Evolutionary conservation across 345 rosid genomes (phyloP).

Genomic region (Rhodamnia argentea): DNA sequence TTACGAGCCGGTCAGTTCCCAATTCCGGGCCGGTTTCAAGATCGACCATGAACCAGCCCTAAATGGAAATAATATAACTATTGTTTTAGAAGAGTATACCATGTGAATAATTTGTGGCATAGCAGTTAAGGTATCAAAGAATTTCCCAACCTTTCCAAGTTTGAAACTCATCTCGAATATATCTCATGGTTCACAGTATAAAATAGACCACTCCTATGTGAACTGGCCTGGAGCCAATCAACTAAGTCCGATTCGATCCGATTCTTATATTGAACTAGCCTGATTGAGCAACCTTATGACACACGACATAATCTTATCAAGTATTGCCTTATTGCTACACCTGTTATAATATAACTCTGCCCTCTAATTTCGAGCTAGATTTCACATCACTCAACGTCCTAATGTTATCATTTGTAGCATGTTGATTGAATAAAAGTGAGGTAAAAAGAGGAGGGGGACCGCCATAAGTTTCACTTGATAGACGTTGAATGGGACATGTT

Average conservation of each 20-base stretch:
- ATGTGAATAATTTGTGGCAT: not conserved
- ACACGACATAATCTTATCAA: not conserved
- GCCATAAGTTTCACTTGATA: not conserved
- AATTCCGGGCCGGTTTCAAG: not conserved
- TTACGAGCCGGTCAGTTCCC: accelerated
- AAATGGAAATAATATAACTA: not conserved
- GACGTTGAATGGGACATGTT: not conserved
- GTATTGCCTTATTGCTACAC: not conserved
- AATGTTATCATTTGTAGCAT: not conserved
- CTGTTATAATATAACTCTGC: not conserved
- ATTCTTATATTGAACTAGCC: not conserved
- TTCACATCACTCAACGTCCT: not conserved
- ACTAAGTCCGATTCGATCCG: accelerated
- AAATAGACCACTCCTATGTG: not conserved
- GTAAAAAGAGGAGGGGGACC: not conserved
- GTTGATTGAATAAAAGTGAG: not conserved
- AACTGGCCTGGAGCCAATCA: not conserved
- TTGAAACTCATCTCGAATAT: too few species aligned
- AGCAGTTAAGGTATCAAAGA: not conserved
- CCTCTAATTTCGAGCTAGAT: too few species aligned
- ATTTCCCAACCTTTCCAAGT: not conserved
- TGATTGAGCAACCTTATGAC: not conserved
- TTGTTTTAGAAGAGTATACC: not conserved
- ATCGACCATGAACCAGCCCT: accelerated
- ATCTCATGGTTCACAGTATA: too few species aligned